Base-by-base conservation (phyloP, 2,329 filamentous ascomycete species). In the Calonectria pseudoreteaudii region DNA sequence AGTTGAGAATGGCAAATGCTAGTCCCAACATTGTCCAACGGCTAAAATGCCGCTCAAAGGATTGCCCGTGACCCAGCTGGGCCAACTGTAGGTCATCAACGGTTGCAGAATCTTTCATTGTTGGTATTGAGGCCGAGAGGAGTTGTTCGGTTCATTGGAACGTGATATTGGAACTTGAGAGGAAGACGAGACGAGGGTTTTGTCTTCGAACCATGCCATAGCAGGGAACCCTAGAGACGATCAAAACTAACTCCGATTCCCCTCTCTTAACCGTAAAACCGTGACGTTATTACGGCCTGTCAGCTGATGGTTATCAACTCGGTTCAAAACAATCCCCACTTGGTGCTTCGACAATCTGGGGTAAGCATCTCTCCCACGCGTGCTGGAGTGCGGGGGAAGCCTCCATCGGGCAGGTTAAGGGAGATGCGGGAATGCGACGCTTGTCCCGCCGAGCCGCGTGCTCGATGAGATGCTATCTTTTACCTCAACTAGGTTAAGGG, bases 1-100 rank as follows among this genome's bases (percentile, higher is more conserved):
- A 83, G 79, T 88, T 88, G 26, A 88, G 80, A 38, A 88, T 87
- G n/a, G 86, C 86, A 77, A 87, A 87, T 10, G 86, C 86, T 14
- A 87, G 75, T 0, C 86, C 86, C 8, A 87, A 80, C 86, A 88
- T 88, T 3, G 80, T 68, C 72, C 72, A 74, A 23, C 68, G 68
- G 50, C 72, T 71, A 14, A 74, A 74, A 8, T 71, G 64, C 16
- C 72, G 68, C 20, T 74, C 64, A 49, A 74, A 74, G 1, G 72
- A 74, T 20, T 74, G 72, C 14, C 53, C 50, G 41, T 74, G 72
- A 16, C 72, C 65, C 13, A 74, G 53, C 26, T 71, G 72, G 9
- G 72, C 72, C 68, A 74, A 26, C 30, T 74, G 68, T 9, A 71
- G 23, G 36, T 68, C 72, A 30, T 74, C 72, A 18, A 56, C 14